Conservation (phyloP, 140 eudicot genomes). For the Ambrosia hybrid region DNA sequence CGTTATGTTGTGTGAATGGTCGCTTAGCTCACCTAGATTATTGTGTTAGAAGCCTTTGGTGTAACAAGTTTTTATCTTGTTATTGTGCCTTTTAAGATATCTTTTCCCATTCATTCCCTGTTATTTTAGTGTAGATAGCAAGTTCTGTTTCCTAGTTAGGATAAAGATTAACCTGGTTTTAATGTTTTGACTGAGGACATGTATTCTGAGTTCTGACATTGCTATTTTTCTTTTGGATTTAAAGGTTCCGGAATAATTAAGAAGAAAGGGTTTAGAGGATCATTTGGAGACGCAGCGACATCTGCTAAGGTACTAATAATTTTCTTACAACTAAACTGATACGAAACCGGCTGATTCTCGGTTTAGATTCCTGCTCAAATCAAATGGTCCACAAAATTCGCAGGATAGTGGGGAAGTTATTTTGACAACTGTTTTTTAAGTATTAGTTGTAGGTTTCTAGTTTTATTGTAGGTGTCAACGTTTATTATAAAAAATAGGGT, state of each 20-base stretch:
- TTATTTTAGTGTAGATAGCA: background rate
- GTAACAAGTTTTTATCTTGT: slow-evolving; percentile 10
- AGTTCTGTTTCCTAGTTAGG: background rate
- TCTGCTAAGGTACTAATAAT: slow-evolving; percentile 69
- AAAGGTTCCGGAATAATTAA: slow-evolving; percentile 83
- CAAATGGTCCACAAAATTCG: too few relatives aligned
- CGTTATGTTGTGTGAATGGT: slow-evolving; percentile 25
- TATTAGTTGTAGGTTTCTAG: too few relatives aligned
- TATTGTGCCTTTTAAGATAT: background rate
- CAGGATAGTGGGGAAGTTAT: too few relatives aligned
- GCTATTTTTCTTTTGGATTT: background rate
- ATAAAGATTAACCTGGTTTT: background rate
- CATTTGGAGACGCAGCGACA: slow-evolving; percentile 74
- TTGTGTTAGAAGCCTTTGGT: slow-evolving; percentile 21
- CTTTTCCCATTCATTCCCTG: too few relatives aligned
- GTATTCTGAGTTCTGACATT: background rate
- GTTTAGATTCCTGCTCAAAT: too few relatives aligned
- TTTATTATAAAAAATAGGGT: too few relatives aligned
- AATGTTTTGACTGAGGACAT: background rate
- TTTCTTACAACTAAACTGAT: background rate
- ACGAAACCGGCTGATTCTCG: too few relatives aligned
- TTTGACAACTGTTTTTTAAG: too few relatives aligned
- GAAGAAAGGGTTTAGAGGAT: slow-evolving; percentile 82
- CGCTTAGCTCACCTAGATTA: slow-evolving; percentile 27
- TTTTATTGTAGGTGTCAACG: too few relatives aligned